Conservation (phyloP, 2,329 filamentous ascomycete species). For the Pseudogymnoascus sp. region DNA sequence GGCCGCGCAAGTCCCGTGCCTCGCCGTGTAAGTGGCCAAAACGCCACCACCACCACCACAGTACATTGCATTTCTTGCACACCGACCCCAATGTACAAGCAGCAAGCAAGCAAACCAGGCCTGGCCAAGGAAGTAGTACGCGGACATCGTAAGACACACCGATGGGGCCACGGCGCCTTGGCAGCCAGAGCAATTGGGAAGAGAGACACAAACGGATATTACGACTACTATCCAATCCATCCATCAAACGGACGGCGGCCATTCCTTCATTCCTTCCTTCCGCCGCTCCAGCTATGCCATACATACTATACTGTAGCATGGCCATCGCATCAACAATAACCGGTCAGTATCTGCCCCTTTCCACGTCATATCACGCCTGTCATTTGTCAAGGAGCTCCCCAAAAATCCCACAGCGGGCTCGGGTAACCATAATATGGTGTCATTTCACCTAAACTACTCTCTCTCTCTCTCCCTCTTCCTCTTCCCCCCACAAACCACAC, state of each 20-base stretch:
- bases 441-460: conserved; percentile 16
- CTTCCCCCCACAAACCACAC: conserved; percentile 13
- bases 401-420: background rate
- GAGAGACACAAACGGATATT: background rate
- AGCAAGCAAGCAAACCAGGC: background rate
- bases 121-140: background rate
- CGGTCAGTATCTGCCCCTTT: background rate
- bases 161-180: background rate
- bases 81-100: background rate
- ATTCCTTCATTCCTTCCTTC: conserved; percentile 26
- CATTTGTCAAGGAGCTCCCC: background rate
- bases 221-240: conserved; percentile 15
- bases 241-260: conserved; percentile 26
- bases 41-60: background rate
- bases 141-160: background rate
- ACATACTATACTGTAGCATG: no score
- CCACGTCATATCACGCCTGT: background rate
- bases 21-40: background rate
- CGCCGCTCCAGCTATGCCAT: background rate
- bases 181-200: background rate
- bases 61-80: background rate
- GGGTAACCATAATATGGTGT: conserved; percentile 1
- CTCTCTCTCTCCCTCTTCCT: conserved; percentile 5
- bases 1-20: background rate
- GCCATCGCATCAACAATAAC: no score